These are phyloP conservation scores for Fraxinus baroniana DNA, from an alignment of 305 asterid genomes.

Conservation along the genomic window DNA sequence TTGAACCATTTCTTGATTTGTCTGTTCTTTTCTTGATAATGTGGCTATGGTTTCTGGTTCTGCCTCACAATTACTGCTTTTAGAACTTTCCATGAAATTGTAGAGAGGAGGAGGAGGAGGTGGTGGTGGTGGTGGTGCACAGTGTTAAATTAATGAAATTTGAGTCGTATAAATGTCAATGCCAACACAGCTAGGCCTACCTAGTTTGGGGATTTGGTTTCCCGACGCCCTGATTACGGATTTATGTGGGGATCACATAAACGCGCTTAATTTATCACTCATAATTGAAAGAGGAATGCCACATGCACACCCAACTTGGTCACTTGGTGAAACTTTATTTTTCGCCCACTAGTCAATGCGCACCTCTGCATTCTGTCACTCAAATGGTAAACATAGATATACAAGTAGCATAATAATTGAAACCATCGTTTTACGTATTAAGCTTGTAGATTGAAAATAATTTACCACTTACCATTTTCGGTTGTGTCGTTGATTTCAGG, in stretches of 20 bases:
- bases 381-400: too few species aligned
- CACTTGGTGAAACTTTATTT: too few species aligned
- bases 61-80: background rate
- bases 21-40: conserved; percentile 28
- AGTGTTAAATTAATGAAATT: conserved; percentile 41
- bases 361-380: too few species aligned
- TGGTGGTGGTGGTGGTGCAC: background rate
- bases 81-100: conserved; percentile 31
- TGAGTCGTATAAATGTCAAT: conserved; percentile 46
- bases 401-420: too few species aligned
- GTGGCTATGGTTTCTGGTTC: conserved; percentile 23
- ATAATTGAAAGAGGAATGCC: too few species aligned
- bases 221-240: conserved; percentile 35
- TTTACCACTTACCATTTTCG: background rate
- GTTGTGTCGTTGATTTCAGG: background rate
- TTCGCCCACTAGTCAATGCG: too few species aligned
- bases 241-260: background rate
- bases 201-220: conserved; percentile 30
- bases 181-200: conserved; percentile 57
- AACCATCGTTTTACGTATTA: too few species aligned
- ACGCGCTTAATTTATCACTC: conserved; percentile 28
- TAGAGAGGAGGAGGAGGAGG: background rate
- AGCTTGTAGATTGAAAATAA: background rate
- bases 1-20: conserved; percentile 18
- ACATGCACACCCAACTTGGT: too few species aligned